Percentiles rank a stretch among this genome's conserved stretches.
Evolutionary conservation across 768 basidiomycete species (phyloP).

Genomic region (Leccinum ochraceum): DNA sequence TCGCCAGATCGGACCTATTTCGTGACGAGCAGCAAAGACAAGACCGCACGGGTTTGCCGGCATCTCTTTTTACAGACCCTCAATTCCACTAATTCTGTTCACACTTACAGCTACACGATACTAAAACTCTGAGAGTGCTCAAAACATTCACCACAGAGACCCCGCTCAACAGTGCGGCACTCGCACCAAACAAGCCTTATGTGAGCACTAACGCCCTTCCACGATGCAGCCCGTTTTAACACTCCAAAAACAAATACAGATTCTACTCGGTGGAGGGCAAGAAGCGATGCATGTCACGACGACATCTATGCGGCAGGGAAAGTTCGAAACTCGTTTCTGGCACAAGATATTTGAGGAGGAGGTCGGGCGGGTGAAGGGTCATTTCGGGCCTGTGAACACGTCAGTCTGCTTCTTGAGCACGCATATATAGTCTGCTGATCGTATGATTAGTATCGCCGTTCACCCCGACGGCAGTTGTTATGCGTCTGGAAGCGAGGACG

Average conservation of each 20-base stretch:
- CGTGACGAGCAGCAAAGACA: slow-evolving; percentile 95
- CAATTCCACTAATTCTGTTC: not conserved
- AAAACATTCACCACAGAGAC: slow-evolving; percentile 95
- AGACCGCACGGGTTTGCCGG: slow-evolving; percentile 78
- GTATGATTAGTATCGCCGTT: slow-evolving; percentile 72
- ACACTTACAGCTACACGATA: slow-evolving; percentile 72
- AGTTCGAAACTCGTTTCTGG: slow-evolving; percentile 99
- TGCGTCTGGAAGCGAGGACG: slow-evolving; percentile 96
- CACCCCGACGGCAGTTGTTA: slow-evolving; percentile 88
- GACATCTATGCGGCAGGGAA: slow-evolving; percentile 89
- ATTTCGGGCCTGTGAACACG: slow-evolving; percentile 97
- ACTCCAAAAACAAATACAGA: slow-evolving; percentile 39
- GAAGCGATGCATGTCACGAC: slow-evolving; percentile 98
- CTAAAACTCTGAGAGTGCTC: slow-evolving; percentile 83
- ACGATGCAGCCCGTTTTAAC: not conserved
- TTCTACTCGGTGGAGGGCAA: slow-evolving; percentile 94
- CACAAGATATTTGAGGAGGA: slow-evolving; percentile 97
- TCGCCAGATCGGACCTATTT: slow-evolving; percentile 91
- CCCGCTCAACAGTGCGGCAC: slow-evolving; percentile 90
- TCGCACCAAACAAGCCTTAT: slow-evolving; percentile 83
- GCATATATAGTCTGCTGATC: slow-evolving; percentile 5
- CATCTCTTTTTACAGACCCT: not conserved
- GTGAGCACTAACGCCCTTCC: slow-evolving; percentile 41
- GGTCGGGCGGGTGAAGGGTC: slow-evolving; percentile 94
- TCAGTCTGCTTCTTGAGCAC: slow-evolving; percentile 42